Evolutionary conservation across 306 rosid species (phyloP), one percentile per base, ranked within the genome.

Genomic region (Cercis canadensis): DNA sequence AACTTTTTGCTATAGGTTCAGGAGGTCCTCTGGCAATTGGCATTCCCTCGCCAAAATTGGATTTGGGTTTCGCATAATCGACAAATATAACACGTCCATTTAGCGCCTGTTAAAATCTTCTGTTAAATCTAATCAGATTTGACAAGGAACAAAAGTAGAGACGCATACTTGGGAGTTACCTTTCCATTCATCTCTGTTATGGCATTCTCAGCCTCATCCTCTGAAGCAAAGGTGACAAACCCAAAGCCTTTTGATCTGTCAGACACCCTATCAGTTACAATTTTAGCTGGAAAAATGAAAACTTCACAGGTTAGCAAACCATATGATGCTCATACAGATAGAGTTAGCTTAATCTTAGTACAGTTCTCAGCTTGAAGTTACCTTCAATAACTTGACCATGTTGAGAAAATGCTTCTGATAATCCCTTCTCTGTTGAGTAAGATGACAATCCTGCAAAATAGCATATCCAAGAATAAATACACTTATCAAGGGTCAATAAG

Each of bases 21-120:
- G 92, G 97, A 53, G 98, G 98, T 78, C 97, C 98, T 81, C 94
- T 87, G 0, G 98, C 98, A 81, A 90, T 82, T 33, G 94, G 94
- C 78, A 85, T 59, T 65, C 70, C 87, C 21, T 73, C 75, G 47
- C 83, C 70, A 9, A 13, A 59, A 57, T 54, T 54, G 40, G 70
- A 11, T 69, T 57, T 75, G 24, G 90, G 97, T 80, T 88, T 93
- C 31, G 96, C 97, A 66, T 84, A 90, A 75, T 88, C 92, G 72
- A 88, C 96, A 69, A 82, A 90, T 56, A 93, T 45, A 15, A 87
- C 94, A n/a, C 97, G 91, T 10, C 98, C 98, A 69, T 88, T 88
- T 72, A 93, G 78, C 46, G 87, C 79, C 98, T 93, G 89, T 78
- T 47, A 44, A 71, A 56, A 21, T 53, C 15, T 37, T 61, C 76